Evolutionary conservation across 1,139 yeast species (phyloP).

Genomic region (Pichia norvegensis): DNA sequence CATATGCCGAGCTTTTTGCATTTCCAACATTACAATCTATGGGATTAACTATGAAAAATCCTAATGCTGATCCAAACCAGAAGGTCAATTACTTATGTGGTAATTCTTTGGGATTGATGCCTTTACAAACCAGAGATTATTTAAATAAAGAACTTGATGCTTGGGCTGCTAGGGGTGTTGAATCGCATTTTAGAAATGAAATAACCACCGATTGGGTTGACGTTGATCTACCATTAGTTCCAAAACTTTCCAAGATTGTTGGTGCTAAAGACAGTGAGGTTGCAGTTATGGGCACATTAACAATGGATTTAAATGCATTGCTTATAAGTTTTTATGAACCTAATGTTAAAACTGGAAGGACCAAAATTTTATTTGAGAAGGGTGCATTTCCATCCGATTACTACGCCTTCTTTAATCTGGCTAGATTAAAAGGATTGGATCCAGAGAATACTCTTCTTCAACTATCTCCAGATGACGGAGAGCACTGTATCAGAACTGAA

Average conservation of each 20-base stretch:
- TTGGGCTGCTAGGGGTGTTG: slow-evolving; percentile 77
- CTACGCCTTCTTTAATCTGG: slow-evolving; percentile 76
- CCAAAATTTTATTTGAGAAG: slow-evolving; percentile 74
- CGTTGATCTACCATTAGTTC: slow-evolving; percentile 68
- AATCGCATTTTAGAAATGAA: slow-evolving; percentile 58
- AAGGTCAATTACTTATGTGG: slow-evolving; percentile 67
- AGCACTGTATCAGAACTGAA: slow-evolving; percentile 51
- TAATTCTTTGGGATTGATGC: slow-evolving; percentile 88
- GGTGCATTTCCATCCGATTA: slow-evolving; percentile 90
- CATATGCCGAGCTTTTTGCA: slow-evolving; percentile 18
- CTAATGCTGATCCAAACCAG: slow-evolving; percentile 2
- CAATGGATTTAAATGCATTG: slow-evolving; percentile 69
- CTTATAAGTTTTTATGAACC: slow-evolving; percentile 73
- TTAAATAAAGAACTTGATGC: slow-evolving; percentile 64
- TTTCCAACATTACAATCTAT: slow-evolving; percentile 27
- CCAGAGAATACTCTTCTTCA: slow-evolving; percentile 58
- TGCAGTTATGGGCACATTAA: slow-evolving; percentile 81
- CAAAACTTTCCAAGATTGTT: slow-evolving; percentile 61
- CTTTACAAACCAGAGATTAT: slow-evolving; percentile 50
- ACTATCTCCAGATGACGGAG: slow-evolving; percentile 48
- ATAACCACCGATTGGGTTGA: slow-evolving; percentile 67
- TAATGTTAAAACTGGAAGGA: slow-evolving; percentile 32
- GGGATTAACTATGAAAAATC: slow-evolving; percentile 17
- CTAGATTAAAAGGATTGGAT: slow-evolving; percentile 48
- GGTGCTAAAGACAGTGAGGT: slow-evolving; percentile 72